Evolutionary conservation across 495 filamentous ascomycete species (phyloP).

Genomic region (Immersiella caudata): DNA sequence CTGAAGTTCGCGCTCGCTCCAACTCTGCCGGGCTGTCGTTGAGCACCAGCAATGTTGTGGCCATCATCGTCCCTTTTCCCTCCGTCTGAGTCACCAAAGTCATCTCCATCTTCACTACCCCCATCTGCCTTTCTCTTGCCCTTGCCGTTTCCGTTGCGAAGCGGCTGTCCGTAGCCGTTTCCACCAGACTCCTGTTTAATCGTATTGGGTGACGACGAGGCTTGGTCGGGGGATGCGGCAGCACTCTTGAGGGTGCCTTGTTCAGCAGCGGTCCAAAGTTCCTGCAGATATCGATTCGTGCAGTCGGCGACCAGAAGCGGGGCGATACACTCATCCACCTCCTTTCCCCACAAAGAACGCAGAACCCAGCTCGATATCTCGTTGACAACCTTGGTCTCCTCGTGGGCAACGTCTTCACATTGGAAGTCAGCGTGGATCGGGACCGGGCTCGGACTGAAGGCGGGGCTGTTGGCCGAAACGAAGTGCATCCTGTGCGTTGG

Average conservation of each 20-base stretch:
- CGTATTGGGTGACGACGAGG: constrained; percentile 18
- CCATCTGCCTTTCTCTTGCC: constrained; percentile 38
- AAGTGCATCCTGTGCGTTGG: constrained; percentile 14
- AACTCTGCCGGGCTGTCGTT: constrained; percentile 15
- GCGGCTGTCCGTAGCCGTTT: not conserved
- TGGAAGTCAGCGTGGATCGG: constrained; percentile 18
- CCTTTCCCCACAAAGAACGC: constrained; percentile 34
- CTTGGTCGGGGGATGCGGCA: constrained; percentile 24
- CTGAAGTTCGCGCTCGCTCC: constrained; percentile 30
- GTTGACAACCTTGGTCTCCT: constrained; percentile 30
- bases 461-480: constrained; percentile 18
- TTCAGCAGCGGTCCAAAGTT: constrained; percentile 29
- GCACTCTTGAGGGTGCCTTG: constrained; percentile 24
- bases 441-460: constrained; percentile 13
- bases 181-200: constrained; percentile 21
- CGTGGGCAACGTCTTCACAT: constrained; percentile 21
- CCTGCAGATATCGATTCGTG: constrained; percentile 34
- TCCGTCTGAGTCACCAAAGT: constrained; percentile 20
- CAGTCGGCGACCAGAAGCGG: constrained; percentile 37
- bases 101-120: constrained; percentile 31
- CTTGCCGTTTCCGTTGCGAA: constrained; percentile 21
- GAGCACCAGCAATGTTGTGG: constrained; percentile 1
- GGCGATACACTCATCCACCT: constrained; percentile 36
- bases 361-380: constrained; percentile 37
- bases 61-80: constrained; percentile 8